A percentile compares a stretch with the other conserved stretches of the same genome.
phyloP scores from a whole-genome alignment of 2,329 filamentous ascomycete species.

The Claviceps purpurea region DNA sequence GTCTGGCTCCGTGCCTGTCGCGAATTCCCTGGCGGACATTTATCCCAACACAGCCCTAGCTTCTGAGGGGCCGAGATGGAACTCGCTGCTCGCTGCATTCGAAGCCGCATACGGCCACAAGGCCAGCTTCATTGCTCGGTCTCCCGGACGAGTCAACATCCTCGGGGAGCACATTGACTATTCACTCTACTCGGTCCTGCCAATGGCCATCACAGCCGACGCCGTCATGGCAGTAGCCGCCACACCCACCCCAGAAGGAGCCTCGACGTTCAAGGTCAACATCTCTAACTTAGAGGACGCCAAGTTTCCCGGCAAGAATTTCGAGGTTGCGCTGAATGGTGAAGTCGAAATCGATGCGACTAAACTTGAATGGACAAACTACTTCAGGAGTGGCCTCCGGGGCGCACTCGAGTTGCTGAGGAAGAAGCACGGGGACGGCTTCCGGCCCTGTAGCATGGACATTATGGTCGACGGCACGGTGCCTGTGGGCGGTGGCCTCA shows the following conservation, averaged over 20 bases:
- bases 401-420: slow-evolving; percentile 70
- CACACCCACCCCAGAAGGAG: slow-evolving; percentile 32
- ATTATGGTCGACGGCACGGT: slow-evolving; percentile 85
- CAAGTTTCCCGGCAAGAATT: slow-evolving; percentile 65
- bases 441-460: slow-evolving; percentile 63
- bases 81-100: slow-evolving; percentile 58
- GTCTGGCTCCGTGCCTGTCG: slow-evolving; percentile 56
- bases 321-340: slow-evolving; percentile 51
- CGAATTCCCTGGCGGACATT: slow-evolving; percentile 63
- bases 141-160: slow-evolving; percentile 91
- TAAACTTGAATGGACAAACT: slow-evolving; percentile 91
- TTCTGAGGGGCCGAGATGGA: slow-evolving; percentile 62
- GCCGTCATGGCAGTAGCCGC: slow-evolving; percentile 69
- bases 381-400: slow-evolving; percentile 84
- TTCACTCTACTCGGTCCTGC: slow-evolving; percentile 87
- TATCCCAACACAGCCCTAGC: slow-evolving; percentile 63
- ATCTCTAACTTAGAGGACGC: slow-evolving; percentile 66
- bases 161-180: slow-evolving; percentile 99
- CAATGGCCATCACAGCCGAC: slow-evolving; percentile 89
- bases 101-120: slow-evolving; percentile 52
- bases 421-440: slow-evolving; percentile 47
- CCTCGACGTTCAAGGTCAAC: slow-evolving; percentile 51
- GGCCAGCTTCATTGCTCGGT: slow-evolving; percentile 74
- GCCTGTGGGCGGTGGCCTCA: slow-evolving; percentile 81
- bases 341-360: slow-evolving; percentile 71